A percentile compares a stretch with the other conserved stretches of the same genome.
Conservation (phyloP, 2,329 filamentous ascomycete genomes). For the Fusarium dlaminii region DNA sequence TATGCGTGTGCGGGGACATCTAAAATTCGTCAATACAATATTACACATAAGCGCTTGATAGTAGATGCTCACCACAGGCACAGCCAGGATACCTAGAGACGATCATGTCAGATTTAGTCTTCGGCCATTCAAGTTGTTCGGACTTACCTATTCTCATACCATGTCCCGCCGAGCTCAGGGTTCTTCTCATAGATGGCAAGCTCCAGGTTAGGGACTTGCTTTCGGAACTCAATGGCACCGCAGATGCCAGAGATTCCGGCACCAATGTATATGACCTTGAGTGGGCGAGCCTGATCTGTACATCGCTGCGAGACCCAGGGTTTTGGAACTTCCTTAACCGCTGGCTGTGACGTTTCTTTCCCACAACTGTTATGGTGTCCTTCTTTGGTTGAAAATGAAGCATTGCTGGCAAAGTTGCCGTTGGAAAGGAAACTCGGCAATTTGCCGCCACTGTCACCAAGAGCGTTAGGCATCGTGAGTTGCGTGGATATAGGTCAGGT, state of each 20-base stretch:
- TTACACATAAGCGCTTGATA: accelerated
- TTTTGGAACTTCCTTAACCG: neutral
- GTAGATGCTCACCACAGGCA: neutral
- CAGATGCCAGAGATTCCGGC: neutral
- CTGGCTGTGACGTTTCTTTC: neutral
- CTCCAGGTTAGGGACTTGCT: neutral
- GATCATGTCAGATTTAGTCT: accelerated
- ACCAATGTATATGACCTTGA: conserved; percentile 14
- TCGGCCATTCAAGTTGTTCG: accelerated
- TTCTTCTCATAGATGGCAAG: conserved; percentile 18
- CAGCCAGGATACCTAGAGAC: neutral
- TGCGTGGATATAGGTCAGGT: neutral
- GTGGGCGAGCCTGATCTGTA: neutral
- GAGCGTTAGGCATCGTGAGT: neutral
- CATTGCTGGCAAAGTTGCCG: neutral
- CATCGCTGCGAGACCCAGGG: neutral
- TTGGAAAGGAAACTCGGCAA: neutral
- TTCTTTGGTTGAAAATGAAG: neutral
- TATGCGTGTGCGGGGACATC: conserved; percentile 14
- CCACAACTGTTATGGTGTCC: neutral
- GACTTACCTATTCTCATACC: conserved; percentile 6
- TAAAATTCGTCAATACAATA: neutral
- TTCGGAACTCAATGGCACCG: conserved; percentile 8
- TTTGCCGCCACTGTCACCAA: neutral
- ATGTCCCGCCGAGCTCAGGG: conserved; percentile 9